Evolutionary conservation across 2,329 filamentous ascomycete genomes (phyloP), one percentile per base, ranked within the genome.

Genomic region (Trichoderma oligosporum): DNA sequence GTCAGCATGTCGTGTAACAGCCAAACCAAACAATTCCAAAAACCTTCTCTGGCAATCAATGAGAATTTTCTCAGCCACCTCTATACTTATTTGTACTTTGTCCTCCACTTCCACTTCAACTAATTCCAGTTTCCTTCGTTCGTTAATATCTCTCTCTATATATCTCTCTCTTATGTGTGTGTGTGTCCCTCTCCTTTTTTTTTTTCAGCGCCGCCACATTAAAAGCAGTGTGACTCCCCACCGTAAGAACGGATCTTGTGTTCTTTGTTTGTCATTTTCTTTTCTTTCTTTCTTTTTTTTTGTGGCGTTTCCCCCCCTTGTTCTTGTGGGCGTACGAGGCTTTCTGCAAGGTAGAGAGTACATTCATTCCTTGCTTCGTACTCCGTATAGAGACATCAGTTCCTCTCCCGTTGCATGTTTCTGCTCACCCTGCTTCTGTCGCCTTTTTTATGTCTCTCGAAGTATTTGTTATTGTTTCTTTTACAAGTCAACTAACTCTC

Each of bases 1-100:
- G 53, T 56, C 44, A 48, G 16, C 36, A 56, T 48, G 53, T 36
- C 25, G 53, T 56, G 53, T 29, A n/a, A 56, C 53, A 29, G 29
- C 18, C 16, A 39, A 20, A 35, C 35, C 22, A 27, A 24, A 44
- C 35, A 47, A 12, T 39, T 55, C 42, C 42, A 46, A 44, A 45
- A 44, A 44, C 2, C 18, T 36, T 36, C 16, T 1, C 22, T n/a
- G 31, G 11, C 39, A 18, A 35, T 31, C 14, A 18, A 36, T 27
- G 22, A 35, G 9, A 20, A 33, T 2, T n/a, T 14, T 18, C 1
- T n/a, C n/a, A n/a, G n/a, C n/a, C n/a, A n/a, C n/a, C n/a, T n/a
- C n/a, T n/a, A n/a, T n/a, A n/a, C n/a, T n/a, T n/a, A n/a, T n/a
- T n/a, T n/a, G n/a, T n/a, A n/a, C n/a, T n/a, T n/a, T n/a, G n/a